These are phyloP conservation scores for Flaveria floridana DNA, from an alignment of 140 eudicot species.

Conservation along the genomic window DNA sequence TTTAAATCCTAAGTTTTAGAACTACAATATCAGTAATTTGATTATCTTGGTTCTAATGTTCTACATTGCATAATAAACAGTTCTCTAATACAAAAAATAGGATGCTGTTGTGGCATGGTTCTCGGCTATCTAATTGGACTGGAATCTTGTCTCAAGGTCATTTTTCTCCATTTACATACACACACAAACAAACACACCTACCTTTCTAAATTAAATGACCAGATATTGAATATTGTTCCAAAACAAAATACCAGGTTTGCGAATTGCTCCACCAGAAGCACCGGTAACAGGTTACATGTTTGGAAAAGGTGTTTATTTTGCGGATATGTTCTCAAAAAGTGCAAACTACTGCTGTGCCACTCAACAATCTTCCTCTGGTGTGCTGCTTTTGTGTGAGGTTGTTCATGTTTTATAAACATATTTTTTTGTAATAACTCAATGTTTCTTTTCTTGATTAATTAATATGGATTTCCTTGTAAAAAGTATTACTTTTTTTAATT, in stretches of 20 bases:
- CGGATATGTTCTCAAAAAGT: slow-evolving; percentile 99
- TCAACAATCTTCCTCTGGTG: slow-evolving; percentile 54
- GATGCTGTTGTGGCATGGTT: slow-evolving; percentile 98
- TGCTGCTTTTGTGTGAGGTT: slow-evolving; percentile 94
- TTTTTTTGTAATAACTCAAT: background rate
- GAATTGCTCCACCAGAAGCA: slow-evolving; percentile 99
- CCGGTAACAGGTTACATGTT: slow-evolving; percentile 97
- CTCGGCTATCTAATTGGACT: slow-evolving; percentile 94
- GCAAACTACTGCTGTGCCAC: slow-evolving; percentile 82
- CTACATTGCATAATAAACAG: slow-evolving; percentile 39
- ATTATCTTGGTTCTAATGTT: slow-evolving; percentile 13
- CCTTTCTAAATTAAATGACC: background rate
- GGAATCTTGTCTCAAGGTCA: slow-evolving; percentile 91
- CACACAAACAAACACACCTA: background rate
- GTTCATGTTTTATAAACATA: slow-evolving; percentile 13
- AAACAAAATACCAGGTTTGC: slow-evolving; percentile 58
- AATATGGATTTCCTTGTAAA: background rate
- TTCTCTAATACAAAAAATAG: slow-evolving; percentile 70
- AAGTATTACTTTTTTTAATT: background rate
- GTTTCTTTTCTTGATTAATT: slow-evolving; percentile 4
- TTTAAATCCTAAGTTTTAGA: background rate
- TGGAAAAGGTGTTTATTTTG: slow-evolving; percentile 98
- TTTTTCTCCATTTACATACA: background rate
- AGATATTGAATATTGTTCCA: background rate
- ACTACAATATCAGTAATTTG: background rate